Base-by-base conservation (phyloP, 768 basidiomycete genomes). In the Tricholoma hemisulphureum region DNA sequence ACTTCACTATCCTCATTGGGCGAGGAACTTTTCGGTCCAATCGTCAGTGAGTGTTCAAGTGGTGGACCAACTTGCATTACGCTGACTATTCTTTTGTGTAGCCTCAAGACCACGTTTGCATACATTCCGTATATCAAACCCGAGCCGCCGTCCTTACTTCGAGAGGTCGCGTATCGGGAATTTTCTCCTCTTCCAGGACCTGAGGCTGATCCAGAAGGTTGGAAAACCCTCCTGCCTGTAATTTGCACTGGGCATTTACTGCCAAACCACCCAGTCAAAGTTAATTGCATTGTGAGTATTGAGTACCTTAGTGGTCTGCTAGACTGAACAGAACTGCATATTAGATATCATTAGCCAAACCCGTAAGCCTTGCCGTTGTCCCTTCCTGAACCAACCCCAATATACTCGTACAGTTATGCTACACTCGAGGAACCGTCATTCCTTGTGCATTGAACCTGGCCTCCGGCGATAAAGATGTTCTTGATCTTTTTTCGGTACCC, bases 371-470 rank as follows among this genome's bases (percentile, higher is more conserved):
- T 14, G 16, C 23, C 18, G 10, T 46, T 46, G 0, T 24, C 16
- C 0, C 16, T 24, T 46, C 21, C 14, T 24, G 43, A 24, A 26
- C 24, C 6, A 6, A 23, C 13, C 14, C 26, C 6, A 23, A 1
- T 13, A 9, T 48, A 6, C 24, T 26, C 21, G n/a, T 8, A 8
- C 48, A 80, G 75, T 65, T 80, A 32, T 78, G 73, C 41, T 83
- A 81, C 58, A 77, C 81, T 20, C 73, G 81, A 62, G 82, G 82
- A 29, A 77, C 74, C 28, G 74, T 76, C 32, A 65, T 83, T 32
- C 81, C 82, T 45, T 78, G 78, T 58, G 75, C 73, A 62, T 58
- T 83, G 53, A 72, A 71, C 0, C 59, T 83, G 13, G 76, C 78
- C 63, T 71, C 72, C 35, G 57, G 59, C 24, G 78, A 82, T 54